Evolutionary conservation across 306 rosid genomes (phyloP).

Genomic region (Oemleria cerasiformis): DNA sequence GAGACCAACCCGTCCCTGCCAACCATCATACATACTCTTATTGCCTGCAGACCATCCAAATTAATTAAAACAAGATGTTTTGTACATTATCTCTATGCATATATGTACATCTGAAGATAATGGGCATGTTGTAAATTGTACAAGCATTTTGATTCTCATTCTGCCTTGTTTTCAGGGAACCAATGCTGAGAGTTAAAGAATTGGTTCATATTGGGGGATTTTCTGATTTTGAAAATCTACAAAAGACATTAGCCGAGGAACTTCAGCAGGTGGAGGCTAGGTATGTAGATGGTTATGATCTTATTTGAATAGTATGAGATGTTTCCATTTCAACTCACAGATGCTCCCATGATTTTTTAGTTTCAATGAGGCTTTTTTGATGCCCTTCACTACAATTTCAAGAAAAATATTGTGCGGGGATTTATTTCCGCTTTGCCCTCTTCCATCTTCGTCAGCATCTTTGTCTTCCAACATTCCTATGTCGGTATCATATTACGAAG

Average conservation of each 20-base stretch:
- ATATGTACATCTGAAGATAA: not conserved
- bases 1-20: too few species aligned
- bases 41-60: too few species aligned
- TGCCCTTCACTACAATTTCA: slow-evolving; percentile 85
- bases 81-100: too few species aligned
- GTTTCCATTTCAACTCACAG: slow-evolving; percentile 15
- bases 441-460: slow-evolving; percentile 40
- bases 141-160: slow-evolving; percentile 13
- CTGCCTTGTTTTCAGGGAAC: slow-evolving; percentile 55
- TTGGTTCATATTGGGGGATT: slow-evolving; percentile 87
- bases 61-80: too few species aligned
- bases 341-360: slow-evolving; percentile 44
- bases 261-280: slow-evolving; percentile 82
- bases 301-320: not conserved
- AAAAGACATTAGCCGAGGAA: slow-evolving; percentile 85
- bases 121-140: not conserved
- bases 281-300: slow-evolving; percentile 34
- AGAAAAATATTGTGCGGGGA: too few species aligned
- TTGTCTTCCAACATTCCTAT: slow-evolving; percentile 44
- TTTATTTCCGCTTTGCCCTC: too few species aligned
- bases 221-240: slow-evolving; percentile 67
- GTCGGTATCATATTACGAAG: slow-evolving; percentile 84
- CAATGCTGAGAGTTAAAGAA: slow-evolving; percentile 66
- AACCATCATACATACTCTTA: too few species aligned
- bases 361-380: slow-evolving; percentile 88